Base-by-base conservation (phyloP, 2,329 filamentous ascomycete species). In the Botrytis tulipae region DNA sequence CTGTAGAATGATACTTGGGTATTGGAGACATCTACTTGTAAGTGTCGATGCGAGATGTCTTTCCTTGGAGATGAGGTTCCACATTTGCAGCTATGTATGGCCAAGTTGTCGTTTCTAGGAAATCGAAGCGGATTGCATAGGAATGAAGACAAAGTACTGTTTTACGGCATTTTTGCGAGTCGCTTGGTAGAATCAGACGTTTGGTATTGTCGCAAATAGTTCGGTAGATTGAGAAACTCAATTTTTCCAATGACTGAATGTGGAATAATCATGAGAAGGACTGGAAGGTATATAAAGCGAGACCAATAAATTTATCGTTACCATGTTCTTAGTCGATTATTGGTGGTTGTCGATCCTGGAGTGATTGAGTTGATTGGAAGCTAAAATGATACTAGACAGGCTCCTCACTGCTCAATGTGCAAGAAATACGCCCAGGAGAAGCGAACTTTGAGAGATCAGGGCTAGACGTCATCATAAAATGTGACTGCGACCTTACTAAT, bases 1-100 rank as follows among this genome's bases (percentile, higher is more conserved):
- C 77, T 82, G 75, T 82, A 83, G 57, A 79, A 29, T 78, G 0
- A 60, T 71, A 59, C 83, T 84, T 8, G 80, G 79, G 57, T 78
- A 81, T 14, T 75, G 73, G 65, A 75, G 62, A 6, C 44, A 48
- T 18, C 69, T 59, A 76, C 2, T 76, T 72, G 14, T 16, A 77
- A 72, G 29, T 83, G 81, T 16, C 80, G 78, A 29, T 76, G 22
- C 7, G 81, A 73, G 1, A 79, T 78, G 71, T 82, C 81, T 0
- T 69, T 29, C 25, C 81, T 77, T 0, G 80, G 76, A 60, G 81
- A 83, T 1, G 29, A 70, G 10, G 40, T 44, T 9, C 78, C 80
- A 60, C 81, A 82, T 29, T 74, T 68, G 40, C 76, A 78, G 6
- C 40, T 60, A 54, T 76, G 76, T 42, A 40, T 40, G 74, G 29